phyloP scores from a whole-genome alignment of 140 eudicot genomes.

The Cichorium intybus region DNA sequence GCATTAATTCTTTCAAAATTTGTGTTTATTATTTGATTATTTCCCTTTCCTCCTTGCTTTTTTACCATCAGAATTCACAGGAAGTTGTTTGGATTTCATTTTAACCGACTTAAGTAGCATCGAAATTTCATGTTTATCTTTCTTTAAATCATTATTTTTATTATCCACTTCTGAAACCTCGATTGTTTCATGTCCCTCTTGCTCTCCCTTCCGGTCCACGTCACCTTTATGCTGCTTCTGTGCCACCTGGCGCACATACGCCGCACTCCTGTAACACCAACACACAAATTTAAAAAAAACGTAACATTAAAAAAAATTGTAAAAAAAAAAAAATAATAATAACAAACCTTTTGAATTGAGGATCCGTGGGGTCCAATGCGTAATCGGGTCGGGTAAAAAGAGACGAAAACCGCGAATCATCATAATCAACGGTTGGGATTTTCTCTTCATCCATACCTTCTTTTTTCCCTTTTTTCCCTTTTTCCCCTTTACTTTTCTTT shows the following conservation, averaged over 20 bases:
- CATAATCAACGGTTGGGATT: constrained; percentile 56
- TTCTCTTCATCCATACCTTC: constrained; percentile 60
- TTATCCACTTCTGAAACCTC: constrained; percentile 10
- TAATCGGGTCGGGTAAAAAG: constrained; percentile 51
- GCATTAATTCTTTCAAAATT: neutral
- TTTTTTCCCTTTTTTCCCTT: constrained; percentile 59
- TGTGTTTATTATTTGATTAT: constrained; percentile 10
- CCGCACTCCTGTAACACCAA: constrained; percentile 69
- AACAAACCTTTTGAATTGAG: constrained; percentile 78
- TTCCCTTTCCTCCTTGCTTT: constrained; percentile 32
- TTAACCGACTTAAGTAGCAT: constrained; percentile 64
- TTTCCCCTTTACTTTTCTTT: constrained; percentile 64
- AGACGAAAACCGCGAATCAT: constrained; percentile 75
- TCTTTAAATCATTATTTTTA: constrained; percentile 22
- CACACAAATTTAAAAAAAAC: neutral
- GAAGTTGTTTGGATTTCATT: constrained; percentile 67
- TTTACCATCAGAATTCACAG: constrained; percentile 31
- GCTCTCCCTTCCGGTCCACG: constrained; percentile 17
- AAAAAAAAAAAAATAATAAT: neutral
- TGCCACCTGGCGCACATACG: constrained; percentile 67
- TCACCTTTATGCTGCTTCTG: constrained; percentile 48
- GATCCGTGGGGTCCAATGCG: constrained; percentile 96
- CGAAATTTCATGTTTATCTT: constrained; percentile 63
- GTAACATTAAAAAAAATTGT: neutral
- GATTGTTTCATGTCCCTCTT: neutral